These are phyloP conservation scores for Piper betle DNA, from an alignment of 164 flowering plant species.

Conservation along the genomic window DNA sequence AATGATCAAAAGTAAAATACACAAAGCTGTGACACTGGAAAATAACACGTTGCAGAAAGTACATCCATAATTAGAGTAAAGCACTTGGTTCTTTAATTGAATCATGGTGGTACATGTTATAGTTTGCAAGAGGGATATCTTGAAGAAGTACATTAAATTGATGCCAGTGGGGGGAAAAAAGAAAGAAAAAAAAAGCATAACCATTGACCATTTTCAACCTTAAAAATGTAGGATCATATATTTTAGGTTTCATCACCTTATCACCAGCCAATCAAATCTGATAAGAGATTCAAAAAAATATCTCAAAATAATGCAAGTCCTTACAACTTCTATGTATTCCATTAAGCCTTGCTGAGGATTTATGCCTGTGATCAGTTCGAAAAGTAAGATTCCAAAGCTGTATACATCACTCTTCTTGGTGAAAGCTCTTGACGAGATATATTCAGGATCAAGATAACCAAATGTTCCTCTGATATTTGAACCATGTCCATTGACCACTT, in stretches of 20 bases:
- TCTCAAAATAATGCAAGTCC: conserved; percentile 6
- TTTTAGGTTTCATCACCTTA: no score
- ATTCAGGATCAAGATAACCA: conserved; percentile 97
- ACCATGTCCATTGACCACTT: conserved; percentile 50
- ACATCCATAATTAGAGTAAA: no score
- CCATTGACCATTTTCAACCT: background rate
- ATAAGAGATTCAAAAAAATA: background rate
- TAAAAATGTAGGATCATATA: no score
- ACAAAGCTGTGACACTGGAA: no score
- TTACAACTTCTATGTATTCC: conserved; percentile 87
- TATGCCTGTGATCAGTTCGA: conserved; percentile 81
- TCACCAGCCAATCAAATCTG: background rate
- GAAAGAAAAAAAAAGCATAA: no score
- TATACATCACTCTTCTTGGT: conserved; percentile 93
- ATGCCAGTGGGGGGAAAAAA: no score
- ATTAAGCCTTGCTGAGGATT: conserved; percentile 89
- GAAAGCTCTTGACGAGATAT: conserved; percentile 65
- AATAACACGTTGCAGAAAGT: no score
- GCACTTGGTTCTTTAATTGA: no score
- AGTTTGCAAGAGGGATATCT: no score
- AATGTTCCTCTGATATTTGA: conserved; percentile 77
- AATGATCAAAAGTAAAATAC: no score
- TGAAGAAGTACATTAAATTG: no score
- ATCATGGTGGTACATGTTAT: no score
- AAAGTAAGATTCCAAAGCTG: conserved; percentile 86